Evolutionary conservation across 306 rosid species (phyloP).

Genomic region (Gynostemma pentaphyllum): DNA sequence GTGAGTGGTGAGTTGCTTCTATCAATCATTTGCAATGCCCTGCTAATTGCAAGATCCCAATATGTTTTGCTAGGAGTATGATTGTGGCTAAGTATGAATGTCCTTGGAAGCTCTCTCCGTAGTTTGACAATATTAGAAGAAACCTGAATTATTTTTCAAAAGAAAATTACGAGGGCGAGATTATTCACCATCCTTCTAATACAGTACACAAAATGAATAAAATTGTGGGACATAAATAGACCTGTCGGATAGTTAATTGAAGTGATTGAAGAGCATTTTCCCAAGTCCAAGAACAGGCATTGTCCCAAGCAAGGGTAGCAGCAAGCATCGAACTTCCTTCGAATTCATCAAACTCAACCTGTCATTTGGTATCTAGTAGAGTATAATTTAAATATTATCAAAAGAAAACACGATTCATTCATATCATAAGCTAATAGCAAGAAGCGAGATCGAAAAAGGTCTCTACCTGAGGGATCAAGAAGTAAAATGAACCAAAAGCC

Average conservation of each 20-base stretch:
- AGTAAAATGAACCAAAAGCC: constrained; percentile 81
- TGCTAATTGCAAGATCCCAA: constrained; percentile 65
- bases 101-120: constrained; percentile 40
- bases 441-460: constrained; percentile 18
- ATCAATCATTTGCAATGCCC: constrained; percentile 62
- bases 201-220: background rate
- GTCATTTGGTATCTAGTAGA: constrained; percentile 56
- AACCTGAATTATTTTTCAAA: constrained; percentile 43
- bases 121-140: constrained; percentile 48
- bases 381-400: constrained; percentile 41
- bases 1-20: constrained; percentile 40
- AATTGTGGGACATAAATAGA: constrained; percentile 9
- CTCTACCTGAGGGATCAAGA: constrained; percentile 87
- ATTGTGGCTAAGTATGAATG: constrained; percentile 46
- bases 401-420: constrained; percentile 8
- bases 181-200: background rate
- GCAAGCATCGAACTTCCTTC: constrained; percentile 76
- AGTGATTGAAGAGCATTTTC: constrained; percentile 49
- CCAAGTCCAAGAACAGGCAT: constrained; percentile 64
- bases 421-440: constrained; percentile 10
- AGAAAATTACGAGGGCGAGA: background rate
- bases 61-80: constrained; percentile 44
- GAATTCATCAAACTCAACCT: constrained; percentile 94
- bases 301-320: constrained; percentile 81
- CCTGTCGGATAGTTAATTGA: constrained; percentile 57